Evolutionary conservation across 768 basidiomycete genomes (phyloP).

Genomic region (Mycena latifolia): DNA sequence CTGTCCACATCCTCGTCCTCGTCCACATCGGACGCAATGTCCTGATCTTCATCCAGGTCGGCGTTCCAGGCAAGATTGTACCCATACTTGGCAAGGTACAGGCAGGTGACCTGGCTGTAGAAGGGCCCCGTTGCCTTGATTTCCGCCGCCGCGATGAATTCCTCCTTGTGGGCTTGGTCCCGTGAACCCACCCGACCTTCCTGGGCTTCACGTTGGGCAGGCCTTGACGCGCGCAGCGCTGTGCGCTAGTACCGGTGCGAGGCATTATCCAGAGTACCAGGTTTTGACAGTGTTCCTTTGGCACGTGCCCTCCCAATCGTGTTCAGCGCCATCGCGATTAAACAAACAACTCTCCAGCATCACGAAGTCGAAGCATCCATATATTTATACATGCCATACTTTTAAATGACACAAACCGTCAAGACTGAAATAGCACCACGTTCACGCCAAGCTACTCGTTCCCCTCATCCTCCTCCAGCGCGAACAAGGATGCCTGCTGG

Average conservation of each 20-base stretch:
- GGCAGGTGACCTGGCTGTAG: neutral
- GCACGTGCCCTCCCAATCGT: neutral
- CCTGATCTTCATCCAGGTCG: neutral
- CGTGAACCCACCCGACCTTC: constrained; percentile 8
- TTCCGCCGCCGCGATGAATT: neutral
- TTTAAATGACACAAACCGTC: no score
- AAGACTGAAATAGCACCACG: neutral
- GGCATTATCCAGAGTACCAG: neutral
- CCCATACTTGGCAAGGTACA: constrained; percentile 10
- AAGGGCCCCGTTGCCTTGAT: neutral
- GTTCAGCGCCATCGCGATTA: neutral
- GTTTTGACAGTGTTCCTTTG: no score
- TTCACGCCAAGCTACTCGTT: neutral
- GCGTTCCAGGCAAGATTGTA: neutral
- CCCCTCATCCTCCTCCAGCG: neutral
- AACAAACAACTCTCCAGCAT: neutral
- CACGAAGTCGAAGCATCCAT: neutral
- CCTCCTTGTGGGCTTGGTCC: constrained; percentile 12
- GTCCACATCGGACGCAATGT: constrained; percentile 11
- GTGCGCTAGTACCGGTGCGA: neutral
- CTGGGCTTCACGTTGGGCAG: constrained; percentile 6
- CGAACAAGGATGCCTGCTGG: neutral
- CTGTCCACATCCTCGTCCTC: constrained; percentile 1
- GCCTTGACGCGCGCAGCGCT: neutral
- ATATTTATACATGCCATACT: neutral